These are phyloP conservation scores for Boeremia lycopersici DNA, from an alignment of 2,329 filamentous ascomycete species.

Conservation along the genomic window DNA sequence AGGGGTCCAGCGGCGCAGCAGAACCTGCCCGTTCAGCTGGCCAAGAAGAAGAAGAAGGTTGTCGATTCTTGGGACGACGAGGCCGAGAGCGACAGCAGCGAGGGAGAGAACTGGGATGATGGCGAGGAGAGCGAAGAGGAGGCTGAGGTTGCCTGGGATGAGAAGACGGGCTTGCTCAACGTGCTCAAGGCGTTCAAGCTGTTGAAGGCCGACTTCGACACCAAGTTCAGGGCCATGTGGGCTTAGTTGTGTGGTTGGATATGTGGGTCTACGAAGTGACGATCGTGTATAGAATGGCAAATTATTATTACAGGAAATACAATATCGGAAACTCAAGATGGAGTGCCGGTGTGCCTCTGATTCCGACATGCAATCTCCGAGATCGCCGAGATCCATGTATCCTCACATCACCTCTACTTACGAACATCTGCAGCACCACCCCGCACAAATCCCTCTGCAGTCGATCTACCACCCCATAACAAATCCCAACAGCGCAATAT, in stretches of 20 bases:
- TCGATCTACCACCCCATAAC: too few species aligned
- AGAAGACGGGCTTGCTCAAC: constrained; percentile 57
- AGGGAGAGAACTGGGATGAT: constrained; percentile 41
- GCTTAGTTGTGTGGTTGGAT: constrained; percentile 49
- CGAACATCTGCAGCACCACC: too few species aligned
- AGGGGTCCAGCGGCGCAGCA: constrained; percentile 32
- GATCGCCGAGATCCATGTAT: too few species aligned
- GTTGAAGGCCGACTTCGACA: constrained; percentile 65
- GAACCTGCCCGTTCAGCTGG: constrained; percentile 33
- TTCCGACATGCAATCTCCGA: too few species aligned
- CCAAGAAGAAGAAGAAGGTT: constrained; percentile 50
- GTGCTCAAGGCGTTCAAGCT: constrained; percentile 65
- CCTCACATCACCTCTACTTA: too few species aligned
- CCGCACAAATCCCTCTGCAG: too few species aligned
- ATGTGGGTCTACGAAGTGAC: neutral
- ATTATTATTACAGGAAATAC: neutral
- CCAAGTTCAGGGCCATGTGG: constrained; percentile 68
- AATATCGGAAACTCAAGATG: too few species aligned
- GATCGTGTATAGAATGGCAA: neutral
- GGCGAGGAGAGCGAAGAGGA: constrained; percentile 31
- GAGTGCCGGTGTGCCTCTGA: too few species aligned
- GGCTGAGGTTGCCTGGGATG: constrained; percentile 49
- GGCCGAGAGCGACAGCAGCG: constrained; percentile 46
- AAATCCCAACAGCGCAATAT: too few species aligned
- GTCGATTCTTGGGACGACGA: constrained; percentile 50